Evolutionary conservation across 257 asterid genomes (phyloP).

Genomic region (Asclepias syriaca): DNA sequence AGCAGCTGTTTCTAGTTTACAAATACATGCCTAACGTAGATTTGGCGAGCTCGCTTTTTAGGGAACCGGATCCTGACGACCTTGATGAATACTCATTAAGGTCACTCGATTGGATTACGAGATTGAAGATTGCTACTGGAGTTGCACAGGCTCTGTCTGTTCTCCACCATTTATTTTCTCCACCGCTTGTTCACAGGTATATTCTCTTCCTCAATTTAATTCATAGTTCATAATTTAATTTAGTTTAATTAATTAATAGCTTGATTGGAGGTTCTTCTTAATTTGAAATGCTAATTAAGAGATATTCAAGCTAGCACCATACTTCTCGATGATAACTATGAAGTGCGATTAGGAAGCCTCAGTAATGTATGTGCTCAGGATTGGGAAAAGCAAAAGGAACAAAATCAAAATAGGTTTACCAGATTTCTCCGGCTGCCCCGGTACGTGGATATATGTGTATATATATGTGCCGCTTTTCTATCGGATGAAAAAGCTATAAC

Average conservation of each 20-base stretch:
- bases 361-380: slow-evolving; percentile 66
- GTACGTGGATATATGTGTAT: no score
- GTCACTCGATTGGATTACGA: slow-evolving; percentile 11
- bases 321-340: slow-evolving; percentile 84
- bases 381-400: slow-evolving; percentile 43
- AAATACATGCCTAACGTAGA: slow-evolving; percentile 6
- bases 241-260: not conserved
- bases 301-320: slow-evolving; percentile 88
- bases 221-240: not conserved
- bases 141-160: slow-evolving; percentile 7
- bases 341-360: slow-evolving; percentile 82
- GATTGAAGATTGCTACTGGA: slow-evolving; percentile 18
- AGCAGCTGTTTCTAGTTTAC: slow-evolving; percentile 15
- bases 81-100: not conserved
- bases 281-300: slow-evolving; percentile 32
- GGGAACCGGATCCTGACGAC: no score
- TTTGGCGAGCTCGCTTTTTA: slow-evolving; percentile 6
- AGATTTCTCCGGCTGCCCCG: slow-evolving; percentile 39
- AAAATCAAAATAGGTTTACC: slow-evolving; percentile 51
- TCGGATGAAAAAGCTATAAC: no score
- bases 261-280: not conserved
- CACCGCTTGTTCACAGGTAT: slow-evolving; percentile 18
- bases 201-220: not conserved
- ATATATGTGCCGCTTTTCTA: no score
- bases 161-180: slow-evolving; percentile 16